Evolutionary conservation across 139 green algal genomes (phyloP).

Genomic region (Desmodesmus armatus): DNA sequence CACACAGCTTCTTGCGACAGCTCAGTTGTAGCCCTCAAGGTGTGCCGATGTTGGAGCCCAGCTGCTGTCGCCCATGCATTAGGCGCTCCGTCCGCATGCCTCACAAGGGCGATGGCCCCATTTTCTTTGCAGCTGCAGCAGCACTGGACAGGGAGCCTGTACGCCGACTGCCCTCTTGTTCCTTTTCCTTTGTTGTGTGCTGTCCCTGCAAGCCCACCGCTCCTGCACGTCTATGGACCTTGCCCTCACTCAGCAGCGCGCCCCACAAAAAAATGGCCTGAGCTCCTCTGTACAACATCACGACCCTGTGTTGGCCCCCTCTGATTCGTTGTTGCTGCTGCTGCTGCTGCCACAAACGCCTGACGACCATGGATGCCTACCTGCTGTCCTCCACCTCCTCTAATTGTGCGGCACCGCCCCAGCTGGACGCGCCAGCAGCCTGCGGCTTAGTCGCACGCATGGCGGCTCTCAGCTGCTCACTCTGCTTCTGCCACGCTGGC

Average conservation of each 20-base stretch:
- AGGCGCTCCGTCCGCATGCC: too few species aligned
- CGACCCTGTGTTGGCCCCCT: background rate
- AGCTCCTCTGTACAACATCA: too few species aligned
- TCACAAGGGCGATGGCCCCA: too few species aligned
- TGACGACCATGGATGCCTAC: background rate
- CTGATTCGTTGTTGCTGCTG: background rate
- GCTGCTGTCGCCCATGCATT: too few species aligned
- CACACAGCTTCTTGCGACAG: background rate
- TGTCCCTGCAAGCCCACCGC: too few species aligned
- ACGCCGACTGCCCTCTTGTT: too few species aligned
- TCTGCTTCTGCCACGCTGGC: conserved; percentile 74
- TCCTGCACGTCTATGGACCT: background rate
- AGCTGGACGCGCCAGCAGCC: background rate
- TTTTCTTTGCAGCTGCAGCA: too few species aligned
- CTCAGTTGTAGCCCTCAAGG: too few species aligned
- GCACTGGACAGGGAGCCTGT: too few species aligned
- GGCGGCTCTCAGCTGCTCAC: conserved; percentile 64
- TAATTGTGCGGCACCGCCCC: background rate
- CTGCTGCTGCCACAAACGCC: background rate
- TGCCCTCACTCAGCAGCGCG: background rate
- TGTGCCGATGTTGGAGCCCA: too few species aligned
- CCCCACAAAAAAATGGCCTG: background rate
- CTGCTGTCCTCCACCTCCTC: background rate
- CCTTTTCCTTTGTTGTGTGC: too few species aligned
- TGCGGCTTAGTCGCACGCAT: conserved; percentile 54